phyloP scores from a whole-genome alignment of 1,139 yeast species.

The Pneumocystis oryctolagi region DNA sequence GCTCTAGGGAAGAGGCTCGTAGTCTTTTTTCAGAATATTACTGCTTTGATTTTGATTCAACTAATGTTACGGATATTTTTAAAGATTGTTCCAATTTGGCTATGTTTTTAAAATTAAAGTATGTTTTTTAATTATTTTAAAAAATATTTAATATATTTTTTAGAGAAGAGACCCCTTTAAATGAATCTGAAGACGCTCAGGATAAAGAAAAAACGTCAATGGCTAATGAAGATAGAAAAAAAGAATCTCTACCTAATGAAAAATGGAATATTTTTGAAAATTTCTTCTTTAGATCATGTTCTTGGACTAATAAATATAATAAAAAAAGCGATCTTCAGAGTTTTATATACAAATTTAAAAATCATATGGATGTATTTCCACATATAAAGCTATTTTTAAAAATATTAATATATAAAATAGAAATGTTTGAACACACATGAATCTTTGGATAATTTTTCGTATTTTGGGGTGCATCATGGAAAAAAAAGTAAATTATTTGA shows the following conservation, averaged over 20 bases:
- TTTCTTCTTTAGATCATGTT: background rate
- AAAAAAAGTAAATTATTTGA: slow-evolving; percentile 11
- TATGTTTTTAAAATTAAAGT: background rate
- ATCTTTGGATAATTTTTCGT: background rate
- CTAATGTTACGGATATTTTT: background rate
- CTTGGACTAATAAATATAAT: background rate
- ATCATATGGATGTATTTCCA: background rate
- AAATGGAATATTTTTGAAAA: background rate
- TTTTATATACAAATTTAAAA: background rate
- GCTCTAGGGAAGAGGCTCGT: background rate
- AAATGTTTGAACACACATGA: background rate
- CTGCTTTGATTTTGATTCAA: background rate
- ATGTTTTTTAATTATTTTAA: background rate
- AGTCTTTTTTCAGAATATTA: background rate
- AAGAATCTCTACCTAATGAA: background rate
- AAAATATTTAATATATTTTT: background rate
- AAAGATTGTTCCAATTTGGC: background rate
- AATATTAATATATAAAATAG: background rate
- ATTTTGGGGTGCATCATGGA: background rate
- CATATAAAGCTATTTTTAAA: background rate
- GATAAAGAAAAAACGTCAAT: background rate
- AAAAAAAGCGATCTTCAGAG: background rate
- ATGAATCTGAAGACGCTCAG: too few species aligned
- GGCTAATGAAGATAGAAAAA: background rate
- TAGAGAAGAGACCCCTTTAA: too few species aligned